A percentile compares a stretch with the other conserved stretches of the same genome.
Evolutionary conservation across 2,329 filamentous ascomycete species (phyloP).

Genomic region (Sporothrix globosa): DNA sequence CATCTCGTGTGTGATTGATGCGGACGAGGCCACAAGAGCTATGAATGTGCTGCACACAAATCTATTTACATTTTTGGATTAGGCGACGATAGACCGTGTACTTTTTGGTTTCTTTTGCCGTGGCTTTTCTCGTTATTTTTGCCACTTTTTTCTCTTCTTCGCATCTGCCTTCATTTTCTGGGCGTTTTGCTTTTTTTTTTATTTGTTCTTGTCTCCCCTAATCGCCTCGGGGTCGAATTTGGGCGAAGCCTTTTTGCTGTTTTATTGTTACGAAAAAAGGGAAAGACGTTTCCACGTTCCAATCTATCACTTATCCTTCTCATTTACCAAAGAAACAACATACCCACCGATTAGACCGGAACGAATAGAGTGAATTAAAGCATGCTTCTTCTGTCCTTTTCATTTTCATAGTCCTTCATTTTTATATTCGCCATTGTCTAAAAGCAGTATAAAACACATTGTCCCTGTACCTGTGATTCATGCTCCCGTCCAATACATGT

Average conservation of each 20-base stretch:
- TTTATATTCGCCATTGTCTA: background rate
- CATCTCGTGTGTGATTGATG: slow-evolving; percentile 96
- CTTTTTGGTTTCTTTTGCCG: slow-evolving; percentile 10
- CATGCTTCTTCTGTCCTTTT: too few relatives aligned
- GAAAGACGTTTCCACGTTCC: background rate
- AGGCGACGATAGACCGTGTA: slow-evolving; percentile 31
- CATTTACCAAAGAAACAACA: background rate
- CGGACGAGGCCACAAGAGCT: slow-evolving; percentile 84
- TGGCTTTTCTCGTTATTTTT: background rate
- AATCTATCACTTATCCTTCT: background rate
- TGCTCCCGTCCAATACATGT: background rate
- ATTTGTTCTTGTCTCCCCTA: slow-evolving; percentile 15
- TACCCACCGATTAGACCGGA: background rate
- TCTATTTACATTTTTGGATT: slow-evolving; percentile 93
- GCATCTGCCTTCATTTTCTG: slow-evolving; percentile 18
- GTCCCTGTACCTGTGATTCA: background rate
- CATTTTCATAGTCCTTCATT: background rate
- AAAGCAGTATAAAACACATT: background rate
- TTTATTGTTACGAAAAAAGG: background rate
- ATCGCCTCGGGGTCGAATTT: background rate
- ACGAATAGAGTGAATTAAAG: background rate
- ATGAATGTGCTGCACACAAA: slow-evolving; percentile 97
- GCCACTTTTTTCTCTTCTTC: background rate
- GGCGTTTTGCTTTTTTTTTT: slow-evolving; percentile 18
- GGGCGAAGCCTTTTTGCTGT: background rate